Evolutionary conservation across 129 eudicot species (phyloP).

Genomic region (Flaveria robusta): DNA sequence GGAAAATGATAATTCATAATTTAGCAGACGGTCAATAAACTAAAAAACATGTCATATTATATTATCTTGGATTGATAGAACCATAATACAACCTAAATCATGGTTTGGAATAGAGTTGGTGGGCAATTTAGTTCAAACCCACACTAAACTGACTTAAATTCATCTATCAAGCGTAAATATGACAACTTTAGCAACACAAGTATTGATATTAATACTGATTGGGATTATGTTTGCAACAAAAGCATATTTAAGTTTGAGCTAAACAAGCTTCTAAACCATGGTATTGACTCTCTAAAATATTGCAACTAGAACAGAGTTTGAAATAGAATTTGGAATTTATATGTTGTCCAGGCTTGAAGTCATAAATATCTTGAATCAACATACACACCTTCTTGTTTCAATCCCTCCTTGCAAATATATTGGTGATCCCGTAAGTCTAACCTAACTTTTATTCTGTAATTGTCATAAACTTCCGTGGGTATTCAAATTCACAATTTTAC

Average conservation of each 20-base stretch:
- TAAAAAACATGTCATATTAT: not conserved
- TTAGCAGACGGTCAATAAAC: not conserved
- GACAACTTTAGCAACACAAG: not conserved
- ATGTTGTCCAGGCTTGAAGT: slow-evolving; percentile 58
- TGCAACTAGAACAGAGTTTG: not conserved
- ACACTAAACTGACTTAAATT: too few relatives aligned
- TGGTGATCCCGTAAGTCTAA: slow-evolving; percentile 78
- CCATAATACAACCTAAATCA: not conserved
- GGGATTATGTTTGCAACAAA: not conserved
- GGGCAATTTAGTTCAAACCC: not conserved
- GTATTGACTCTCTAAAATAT: not conserved
- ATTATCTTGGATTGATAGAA: not conserved
- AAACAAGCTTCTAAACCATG: slow-evolving; percentile 12
- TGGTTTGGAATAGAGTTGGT: not conserved
- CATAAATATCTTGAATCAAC: slow-evolving; percentile 50
- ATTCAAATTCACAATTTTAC: slow-evolving; percentile 6
- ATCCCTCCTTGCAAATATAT: slow-evolving; percentile 61
- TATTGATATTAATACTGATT: not conserved
- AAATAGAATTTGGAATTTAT: not conserved
- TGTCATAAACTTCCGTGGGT: not conserved
- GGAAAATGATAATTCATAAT: not conserved
- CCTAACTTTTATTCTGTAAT: not conserved
- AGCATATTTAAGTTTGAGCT: not conserved
- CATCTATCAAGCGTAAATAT: too few relatives aligned
- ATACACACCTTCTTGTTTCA: slow-evolving; percentile 73